Evolutionary conservation across 2,329 filamentous ascomycete species (phyloP).

Genomic region (Penicillium sp.): DNA sequence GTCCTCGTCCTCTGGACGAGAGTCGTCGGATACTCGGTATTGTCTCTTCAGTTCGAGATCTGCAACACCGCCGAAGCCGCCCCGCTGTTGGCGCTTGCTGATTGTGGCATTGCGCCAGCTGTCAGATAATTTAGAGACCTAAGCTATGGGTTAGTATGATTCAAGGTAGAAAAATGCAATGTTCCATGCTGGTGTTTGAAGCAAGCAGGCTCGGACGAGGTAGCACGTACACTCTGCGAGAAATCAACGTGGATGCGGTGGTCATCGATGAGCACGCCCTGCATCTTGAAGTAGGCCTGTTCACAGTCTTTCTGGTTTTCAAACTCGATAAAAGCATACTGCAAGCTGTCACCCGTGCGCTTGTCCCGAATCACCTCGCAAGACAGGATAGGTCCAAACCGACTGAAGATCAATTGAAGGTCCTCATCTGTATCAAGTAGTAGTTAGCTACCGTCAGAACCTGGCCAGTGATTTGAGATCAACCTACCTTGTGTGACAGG

Average conservation of each 20-base stretch:
- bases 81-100: constrained; percentile 69
- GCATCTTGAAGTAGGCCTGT: constrained; percentile 98
- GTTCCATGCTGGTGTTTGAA: too few relatives aligned
- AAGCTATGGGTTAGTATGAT: constrained; percentile 26
- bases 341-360: constrained; percentile 89
- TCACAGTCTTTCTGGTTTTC: constrained; percentile 92
- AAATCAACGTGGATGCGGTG: constrained; percentile 98
- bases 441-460: background rate
- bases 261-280: constrained; percentile 94
- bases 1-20: constrained; percentile 49
- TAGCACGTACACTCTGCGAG: constrained; percentile 78
- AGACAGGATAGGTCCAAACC: constrained; percentile 91
- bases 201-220: background rate
- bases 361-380: constrained; percentile 96
- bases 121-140: constrained; percentile 77
- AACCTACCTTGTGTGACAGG: constrained; percentile 76
- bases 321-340: constrained; percentile 98
- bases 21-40: constrained; percentile 71
- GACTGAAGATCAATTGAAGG: constrained; percentile 91
- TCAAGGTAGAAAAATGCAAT: background rate
- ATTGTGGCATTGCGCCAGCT: constrained; percentile 87
- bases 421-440: constrained; percentile 69
- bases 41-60: constrained; percentile 88
- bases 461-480: background rate
- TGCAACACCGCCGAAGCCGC: constrained; percentile 88